These are phyloP conservation scores for Fusarium stilboides DNA, from an alignment of 2,329 filamentous ascomycete species.

Conservation along the genomic window DNA sequence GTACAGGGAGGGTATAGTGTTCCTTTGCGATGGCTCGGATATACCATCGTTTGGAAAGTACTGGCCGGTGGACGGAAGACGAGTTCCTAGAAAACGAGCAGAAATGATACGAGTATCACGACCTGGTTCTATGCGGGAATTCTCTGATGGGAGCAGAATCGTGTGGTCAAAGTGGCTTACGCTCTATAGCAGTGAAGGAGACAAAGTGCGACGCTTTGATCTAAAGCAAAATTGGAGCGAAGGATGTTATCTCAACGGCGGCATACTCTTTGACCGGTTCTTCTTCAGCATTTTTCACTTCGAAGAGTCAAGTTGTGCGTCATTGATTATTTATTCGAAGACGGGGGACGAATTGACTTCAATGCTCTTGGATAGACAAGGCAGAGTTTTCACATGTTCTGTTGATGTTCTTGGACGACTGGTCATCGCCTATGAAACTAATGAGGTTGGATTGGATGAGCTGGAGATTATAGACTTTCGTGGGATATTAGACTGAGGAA, in stretches of 20 bases:
- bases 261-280: slow-evolving; percentile 24
- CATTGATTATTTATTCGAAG: slow-evolving; percentile 15
- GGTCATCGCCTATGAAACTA: neutral
- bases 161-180: neutral
- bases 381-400: neutral
- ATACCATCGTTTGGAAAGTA: neutral
- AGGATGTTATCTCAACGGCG: neutral
- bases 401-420: slow-evolving; percentile 21
- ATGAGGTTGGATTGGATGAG: neutral
- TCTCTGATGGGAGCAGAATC: slow-evolving; percentile 3
- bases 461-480: slow-evolving; percentile 19
- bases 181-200: neutral
- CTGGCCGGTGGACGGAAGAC: slow-evolving; percentile 10
- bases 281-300: slow-evolving; percentile 14
- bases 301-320: neutral
- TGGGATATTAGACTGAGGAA: neutral
- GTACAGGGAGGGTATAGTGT: neutral
- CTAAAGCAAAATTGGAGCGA: neutral
- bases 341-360: slow-evolving; percentile 10
- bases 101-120: neutral
- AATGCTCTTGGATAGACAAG: neutral
- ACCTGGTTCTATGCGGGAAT: neutral
- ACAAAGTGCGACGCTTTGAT: neutral
- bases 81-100: neutral
- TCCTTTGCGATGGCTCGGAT: neutral